A percentile compares a stretch with the other conserved stretches of the same genome.
phyloP scores from a whole-genome alignment of 352 stramenopile genomes.

The Phytophthora litchii region DNA sequence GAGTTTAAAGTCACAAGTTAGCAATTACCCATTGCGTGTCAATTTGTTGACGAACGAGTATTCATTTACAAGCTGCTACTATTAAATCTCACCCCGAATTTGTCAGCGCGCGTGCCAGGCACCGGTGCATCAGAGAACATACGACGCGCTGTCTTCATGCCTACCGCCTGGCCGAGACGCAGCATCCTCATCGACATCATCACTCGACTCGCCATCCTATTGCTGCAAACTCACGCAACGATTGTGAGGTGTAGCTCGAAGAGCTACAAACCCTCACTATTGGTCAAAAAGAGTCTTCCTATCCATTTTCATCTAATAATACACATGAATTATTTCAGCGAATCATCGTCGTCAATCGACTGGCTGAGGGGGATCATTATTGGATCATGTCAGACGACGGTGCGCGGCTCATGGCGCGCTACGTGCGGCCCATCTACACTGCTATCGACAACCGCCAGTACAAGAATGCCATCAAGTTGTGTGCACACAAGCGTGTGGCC shows the following conservation, averaged over 20 bases:
- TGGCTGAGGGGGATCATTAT: conserved; percentile 7
- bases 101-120: conserved; percentile 46
- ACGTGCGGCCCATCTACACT: conserved; percentile 86
- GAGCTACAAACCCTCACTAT: conserved; percentile 1
- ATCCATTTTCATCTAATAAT: too few species aligned
- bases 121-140: conserved; percentile 42
- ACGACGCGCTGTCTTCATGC: conserved; percentile 21
- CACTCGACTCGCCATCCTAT: conserved; percentile 37
- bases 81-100: conserved; percentile 59
- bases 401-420: conserved; percentile 67
- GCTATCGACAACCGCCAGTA: conserved; percentile 84
- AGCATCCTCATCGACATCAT: conserved; percentile 31
- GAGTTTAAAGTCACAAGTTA: not conserved
- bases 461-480: conserved; percentile 84
- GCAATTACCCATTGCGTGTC: conserved; percentile 9
- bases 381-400: conserved; percentile 58
- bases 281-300: conserved; percentile 17
- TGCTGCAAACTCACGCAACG: conserved; percentile 18
- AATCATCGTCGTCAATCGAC: conserved; percentile 16
- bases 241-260: conserved; percentile 16
- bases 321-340: not conserved
- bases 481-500: conserved; percentile 79
- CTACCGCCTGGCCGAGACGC: conserved; percentile 12
- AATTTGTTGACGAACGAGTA: conserved; percentile 13
- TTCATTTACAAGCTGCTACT: not conserved